phyloP scores from a whole-genome alignment of 805 yeast species.

The Metschnikowia similis region DNA sequence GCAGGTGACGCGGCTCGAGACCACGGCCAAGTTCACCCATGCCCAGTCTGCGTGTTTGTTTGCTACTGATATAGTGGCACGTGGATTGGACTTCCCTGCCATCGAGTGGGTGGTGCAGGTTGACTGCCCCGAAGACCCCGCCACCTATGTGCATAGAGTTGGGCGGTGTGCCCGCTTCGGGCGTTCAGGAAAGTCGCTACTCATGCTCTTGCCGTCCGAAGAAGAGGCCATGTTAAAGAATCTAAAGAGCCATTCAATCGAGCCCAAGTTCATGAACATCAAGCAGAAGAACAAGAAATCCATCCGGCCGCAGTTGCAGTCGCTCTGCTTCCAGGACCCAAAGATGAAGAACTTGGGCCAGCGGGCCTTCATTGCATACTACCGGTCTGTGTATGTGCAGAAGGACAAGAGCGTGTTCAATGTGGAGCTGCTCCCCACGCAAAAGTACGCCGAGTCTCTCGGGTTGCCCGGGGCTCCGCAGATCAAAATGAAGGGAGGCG shows the following conservation, averaged over 20 bases:
- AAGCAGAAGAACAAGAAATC: constrained; percentile 69
- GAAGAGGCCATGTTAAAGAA: constrained; percentile 69
- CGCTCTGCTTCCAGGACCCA: constrained; percentile 86
- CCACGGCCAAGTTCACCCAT: constrained; percentile 70
- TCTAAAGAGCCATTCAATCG: constrained; percentile 59
- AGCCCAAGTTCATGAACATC: constrained; percentile 67
- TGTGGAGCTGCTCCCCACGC: constrained; percentile 70
- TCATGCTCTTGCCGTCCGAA: constrained; percentile 82
- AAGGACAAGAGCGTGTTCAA: constrained; percentile 84
- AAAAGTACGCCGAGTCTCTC: constrained; percentile 77
- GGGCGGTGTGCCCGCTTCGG: constrained; percentile 91
- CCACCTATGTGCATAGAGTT: constrained; percentile 86
- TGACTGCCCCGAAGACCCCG: constrained; percentile 87
- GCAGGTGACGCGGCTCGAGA: constrained; percentile 83
- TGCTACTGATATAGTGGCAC: constrained; percentile 88
- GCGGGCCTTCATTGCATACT: constrained; percentile 90
- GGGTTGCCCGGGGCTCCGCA: constrained; percentile 97
- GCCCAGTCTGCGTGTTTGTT: constrained; percentile 78
- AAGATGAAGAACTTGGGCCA: constrained; percentile 91
- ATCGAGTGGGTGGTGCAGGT: constrained; percentile 93
- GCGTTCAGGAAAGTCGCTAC: constrained; percentile 71
- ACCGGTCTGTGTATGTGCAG: constrained; percentile 79
- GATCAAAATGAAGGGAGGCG: constrained; percentile 61
- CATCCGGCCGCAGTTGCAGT: constrained; percentile 80
- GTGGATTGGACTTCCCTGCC: constrained; percentile 90